Evolutionary conservation across 495 filamentous ascomycete species (phyloP).

Genomic region (Penicillium flavigenum): DNA sequence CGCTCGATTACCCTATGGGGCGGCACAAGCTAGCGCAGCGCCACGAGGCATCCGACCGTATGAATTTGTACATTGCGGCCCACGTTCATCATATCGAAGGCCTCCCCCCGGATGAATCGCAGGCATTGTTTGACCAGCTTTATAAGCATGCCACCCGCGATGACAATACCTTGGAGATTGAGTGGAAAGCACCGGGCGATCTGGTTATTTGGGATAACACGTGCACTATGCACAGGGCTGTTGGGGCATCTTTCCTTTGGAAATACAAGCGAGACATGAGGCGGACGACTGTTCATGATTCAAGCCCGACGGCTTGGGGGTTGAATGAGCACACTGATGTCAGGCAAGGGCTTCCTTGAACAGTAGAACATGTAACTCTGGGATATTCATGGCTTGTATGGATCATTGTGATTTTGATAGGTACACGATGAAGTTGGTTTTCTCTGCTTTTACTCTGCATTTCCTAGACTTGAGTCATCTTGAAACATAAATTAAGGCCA

Average conservation of each 20-base stretch:
- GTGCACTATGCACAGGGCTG: slow-evolving; percentile 52
- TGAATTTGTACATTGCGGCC: slow-evolving; percentile 54
- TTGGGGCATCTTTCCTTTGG: slow-evolving; percentile 46
- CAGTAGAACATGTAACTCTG: not conserved
- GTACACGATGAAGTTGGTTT: too few species aligned
- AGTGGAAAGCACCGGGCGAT: slow-evolving; percentile 50
- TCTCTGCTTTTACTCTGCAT: too few species aligned
- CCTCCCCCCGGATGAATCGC: slow-evolving; percentile 30
- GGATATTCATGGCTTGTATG: not conserved
- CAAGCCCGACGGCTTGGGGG: slow-evolving; percentile 28
- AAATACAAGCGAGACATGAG: slow-evolving; percentile 52
- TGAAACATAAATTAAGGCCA: too few species aligned
- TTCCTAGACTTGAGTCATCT: too few species aligned
- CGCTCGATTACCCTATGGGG: slow-evolving; percentile 38
- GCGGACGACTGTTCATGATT: slow-evolving; percentile 56
- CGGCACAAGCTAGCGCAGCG: slow-evolving; percentile 50
- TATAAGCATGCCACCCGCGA: slow-evolving; percentile 49
- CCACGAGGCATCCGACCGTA: slow-evolving; percentile 52
- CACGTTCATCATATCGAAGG: slow-evolving; percentile 58
- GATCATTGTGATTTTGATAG: not conserved
- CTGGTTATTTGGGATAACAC: slow-evolving; percentile 62
- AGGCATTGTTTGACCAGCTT: slow-evolving; percentile 42
- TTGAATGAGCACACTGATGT: slow-evolving; percentile 31
- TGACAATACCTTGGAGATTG: slow-evolving; percentile 46
- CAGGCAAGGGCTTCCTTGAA: slow-evolving; percentile 11